Evolutionary conservation across 2,329 filamentous ascomycete species (phyloP), one percentile per base, ranked within the genome.

Genomic region (Thielaviopsis euricoi): DNA sequence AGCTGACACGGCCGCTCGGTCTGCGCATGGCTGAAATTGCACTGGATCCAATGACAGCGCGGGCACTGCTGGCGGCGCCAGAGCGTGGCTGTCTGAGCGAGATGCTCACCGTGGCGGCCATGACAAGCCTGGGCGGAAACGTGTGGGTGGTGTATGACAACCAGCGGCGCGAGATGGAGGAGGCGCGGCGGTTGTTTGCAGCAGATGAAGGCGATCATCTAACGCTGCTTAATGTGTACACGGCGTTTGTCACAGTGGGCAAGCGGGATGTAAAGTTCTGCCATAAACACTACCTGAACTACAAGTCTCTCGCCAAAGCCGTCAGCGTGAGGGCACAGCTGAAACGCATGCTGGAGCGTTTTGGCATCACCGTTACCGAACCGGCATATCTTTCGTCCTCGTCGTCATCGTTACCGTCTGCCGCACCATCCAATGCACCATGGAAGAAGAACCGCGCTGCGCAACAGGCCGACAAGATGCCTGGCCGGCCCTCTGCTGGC

Each of bases 11-110:
- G 63, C 90, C 93, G 0, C 74, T 96, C n/a, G 93, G 93, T 0
- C 76, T 81, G 61, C 80, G 88, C 50, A 96, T 97, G 89, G 91
- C 93, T 0, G 91, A 97, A 68, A 75, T 98, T 50, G 86, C 90
- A 0, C 81, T 97, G 7, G 89, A 95, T 64, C 93, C 93, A 0
- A 96, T 96, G 89, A 93, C 96, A 79, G 88, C 86, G 6, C 94
- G 91, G 71, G 87, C 86, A 0, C 75, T 96, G 4, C 80, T 97
- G 9, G 81, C 83, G 19, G 86, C 90, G 0, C 73, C 81, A 4
- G 75, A 78, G 0, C 94, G 95, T 70, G 77, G 77, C 43, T 96
- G 90, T 64, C 72, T 95, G 13, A 85, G 81, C 66, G 91, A 96
- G 69, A 86, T 97, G 56, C 76, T 97, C 25, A 89, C 85, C 1